Percentiles rank a stretch among this genome's conserved stretches.
Conservation (phyloP, 1,284 basidiomycete species). For the Vanrija sp. region DNA sequence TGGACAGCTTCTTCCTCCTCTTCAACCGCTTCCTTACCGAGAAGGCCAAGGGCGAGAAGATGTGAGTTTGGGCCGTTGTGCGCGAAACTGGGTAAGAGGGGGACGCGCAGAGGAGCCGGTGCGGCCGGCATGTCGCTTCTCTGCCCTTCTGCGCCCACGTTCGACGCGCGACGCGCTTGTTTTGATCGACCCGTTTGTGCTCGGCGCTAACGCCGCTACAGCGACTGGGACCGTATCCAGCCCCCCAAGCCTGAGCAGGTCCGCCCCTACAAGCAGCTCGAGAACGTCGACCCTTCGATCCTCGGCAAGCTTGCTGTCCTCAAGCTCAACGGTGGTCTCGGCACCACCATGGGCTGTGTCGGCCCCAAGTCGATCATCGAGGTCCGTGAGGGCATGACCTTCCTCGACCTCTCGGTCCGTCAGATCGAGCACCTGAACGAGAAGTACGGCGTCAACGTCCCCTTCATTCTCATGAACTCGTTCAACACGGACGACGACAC, state of each 20-base stretch:
- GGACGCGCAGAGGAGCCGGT: not conserved
- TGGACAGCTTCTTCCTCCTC: conserved; percentile 98
- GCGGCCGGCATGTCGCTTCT: not conserved
- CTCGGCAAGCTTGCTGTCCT: conserved; percentile 95
- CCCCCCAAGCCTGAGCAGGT: conserved; percentile 91
- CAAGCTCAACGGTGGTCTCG: conserved; percentile 99
- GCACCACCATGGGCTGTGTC: conserved; percentile 55
- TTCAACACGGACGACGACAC: conserved; percentile 99
- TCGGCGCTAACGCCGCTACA: conserved; percentile 44
- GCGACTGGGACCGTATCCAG: conserved; percentile 96
- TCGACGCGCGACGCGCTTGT: too few species aligned
- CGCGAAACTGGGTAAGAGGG: not conserved
- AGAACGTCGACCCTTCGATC: conserved; percentile 62
- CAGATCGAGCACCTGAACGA: conserved; percentile 83
- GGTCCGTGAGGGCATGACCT: conserved; percentile 97
- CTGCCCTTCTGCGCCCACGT: too few species aligned
- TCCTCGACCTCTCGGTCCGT: conserved; percentile 93
- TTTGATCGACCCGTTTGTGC: not conserved
- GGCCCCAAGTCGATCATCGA: conserved; percentile 77
- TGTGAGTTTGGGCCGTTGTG: conserved; percentile 59
- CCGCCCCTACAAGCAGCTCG: conserved; percentile 76
- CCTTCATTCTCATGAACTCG: conserved; percentile 98
- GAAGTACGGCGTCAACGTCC: conserved; percentile 69
- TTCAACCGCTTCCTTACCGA: conserved; percentile 97
- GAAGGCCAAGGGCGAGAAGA: conserved; percentile 88